A percentile compares a stretch with the other conserved stretches of the same genome.
phyloP scores from a whole-genome alignment of 495 filamentous ascomycete genomes.

The Trichoderma erinaceum region DNA sequence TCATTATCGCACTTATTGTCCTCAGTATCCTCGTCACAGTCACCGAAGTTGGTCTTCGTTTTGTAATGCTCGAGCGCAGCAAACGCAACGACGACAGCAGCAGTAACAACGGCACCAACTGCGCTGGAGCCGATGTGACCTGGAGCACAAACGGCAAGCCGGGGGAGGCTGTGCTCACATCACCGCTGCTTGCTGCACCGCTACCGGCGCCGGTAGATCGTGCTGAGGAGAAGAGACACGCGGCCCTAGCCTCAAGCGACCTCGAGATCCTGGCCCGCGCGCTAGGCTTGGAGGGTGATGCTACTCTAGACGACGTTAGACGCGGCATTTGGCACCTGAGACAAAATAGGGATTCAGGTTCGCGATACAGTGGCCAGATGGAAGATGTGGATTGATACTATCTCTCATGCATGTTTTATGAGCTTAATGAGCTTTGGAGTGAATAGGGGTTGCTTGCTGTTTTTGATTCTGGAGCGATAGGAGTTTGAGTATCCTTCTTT shows the following conservation, averaged over 20 bases:
- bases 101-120: not conserved
- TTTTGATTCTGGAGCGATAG: no score
- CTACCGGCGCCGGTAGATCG: not conserved
- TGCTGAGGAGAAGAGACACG: not conserved
- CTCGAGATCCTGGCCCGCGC: conserved; percentile 14
- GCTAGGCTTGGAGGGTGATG: conserved; percentile 2
- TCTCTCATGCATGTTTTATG: not conserved
- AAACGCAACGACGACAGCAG: conserved; percentile 19
- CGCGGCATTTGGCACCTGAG: conserved; percentile 11
- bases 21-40: conserved; percentile 87
- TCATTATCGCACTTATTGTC: conserved; percentile 91
- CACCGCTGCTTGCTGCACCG: not conserved
- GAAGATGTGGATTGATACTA: conserved; percentile 1
- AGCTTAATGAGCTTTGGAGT: not conserved
- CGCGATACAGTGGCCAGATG: not conserved
- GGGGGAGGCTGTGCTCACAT: not conserved
- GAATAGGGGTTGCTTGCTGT: no score
- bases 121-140: conserved; percentile 1
- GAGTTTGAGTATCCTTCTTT: no score
- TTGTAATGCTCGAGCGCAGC: conserved; percentile 61
- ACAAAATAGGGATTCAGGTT: not conserved
- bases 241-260: conserved; percentile 3
- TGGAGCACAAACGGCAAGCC: conserved; percentile 11
- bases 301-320: conserved; percentile 7
- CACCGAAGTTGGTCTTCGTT: conserved; percentile 80